A percentile compares a stretch with the other conserved stretches of the same genome.
Conservation (phyloP, 2,329 filamentous ascomycete genomes). For the Emmonsia crescens region DNA sequence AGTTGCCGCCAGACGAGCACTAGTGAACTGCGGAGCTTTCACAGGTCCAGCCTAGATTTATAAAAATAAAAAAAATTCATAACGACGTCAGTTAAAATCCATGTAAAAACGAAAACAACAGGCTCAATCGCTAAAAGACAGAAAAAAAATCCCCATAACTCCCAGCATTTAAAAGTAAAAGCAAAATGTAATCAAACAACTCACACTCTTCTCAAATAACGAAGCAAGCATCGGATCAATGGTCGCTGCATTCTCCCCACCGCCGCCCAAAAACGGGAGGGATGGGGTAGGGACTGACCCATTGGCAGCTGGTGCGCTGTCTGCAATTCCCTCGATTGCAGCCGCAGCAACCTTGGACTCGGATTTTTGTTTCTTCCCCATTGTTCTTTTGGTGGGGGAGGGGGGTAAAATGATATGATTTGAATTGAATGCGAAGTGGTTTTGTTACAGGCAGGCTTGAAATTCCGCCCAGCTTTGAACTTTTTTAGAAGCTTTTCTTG, state of each 20-base stretch:
- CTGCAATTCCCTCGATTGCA: constrained; percentile 11
- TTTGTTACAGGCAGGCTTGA: background rate
- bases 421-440: background rate
- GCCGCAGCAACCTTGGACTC: constrained; percentile 15
- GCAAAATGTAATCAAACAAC: constrained; percentile 25
- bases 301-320: constrained; percentile 1
- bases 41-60: constrained; percentile 29
- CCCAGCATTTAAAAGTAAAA: background rate
- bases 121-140: background rate
- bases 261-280: constrained; percentile 35
- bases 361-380: constrained; percentile 28
- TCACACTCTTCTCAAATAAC: constrained; percentile 62
- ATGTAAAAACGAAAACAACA: background rate
- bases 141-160: background rate
- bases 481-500: background rate
- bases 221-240: constrained; percentile 60
- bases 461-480: background rate
- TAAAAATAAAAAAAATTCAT: background rate
- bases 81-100: background rate
- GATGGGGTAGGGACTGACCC: constrained; percentile 19
- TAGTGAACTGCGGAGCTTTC: constrained; percentile 21
- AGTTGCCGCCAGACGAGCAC: background rate
- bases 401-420: background rate
- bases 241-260: constrained; percentile 41
- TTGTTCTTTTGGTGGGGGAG: constrained; percentile 11